Percentiles rank a stretch among this genome's conserved stretches.
phyloP scores from a whole-genome alignment of 108 stramenopile species.

The Pseudonitzschia delicatissima region DNA sequence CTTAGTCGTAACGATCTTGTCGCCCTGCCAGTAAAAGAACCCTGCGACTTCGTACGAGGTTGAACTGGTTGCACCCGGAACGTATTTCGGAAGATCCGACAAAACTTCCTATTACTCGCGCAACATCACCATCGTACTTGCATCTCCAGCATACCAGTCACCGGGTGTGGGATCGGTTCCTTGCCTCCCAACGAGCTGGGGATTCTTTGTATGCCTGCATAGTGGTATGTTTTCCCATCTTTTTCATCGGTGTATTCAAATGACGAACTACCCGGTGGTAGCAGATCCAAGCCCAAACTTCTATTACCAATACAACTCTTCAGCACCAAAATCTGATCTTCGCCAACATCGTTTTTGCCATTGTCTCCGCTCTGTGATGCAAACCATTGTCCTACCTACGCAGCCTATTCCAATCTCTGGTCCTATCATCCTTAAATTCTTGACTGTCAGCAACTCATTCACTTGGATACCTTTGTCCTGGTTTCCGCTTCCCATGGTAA shows the following conservation, averaged over 20 bases:
- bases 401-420: slow-evolving; percentile 48
- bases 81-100: slow-evolving; percentile 20
- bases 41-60: slow-evolving; percentile 31
- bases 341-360: not conserved
- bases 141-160: slow-evolving; percentile 31
- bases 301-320: slow-evolving; percentile 35
- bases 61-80: slow-evolving; percentile 17
- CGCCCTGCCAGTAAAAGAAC: slow-evolving; percentile 47
- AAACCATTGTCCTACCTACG: slow-evolving; percentile 26
- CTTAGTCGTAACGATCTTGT: slow-evolving; percentile 32
- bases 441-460: slow-evolving; percentile 30
- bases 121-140: slow-evolving; percentile 33
- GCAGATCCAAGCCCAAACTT: slow-evolving; percentile 37
- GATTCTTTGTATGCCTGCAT: slow-evolving; percentile 29
- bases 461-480: slow-evolving; percentile 16
- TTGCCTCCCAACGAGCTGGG: slow-evolving; percentile 27
- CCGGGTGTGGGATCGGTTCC: not conserved
- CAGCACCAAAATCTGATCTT: slow-evolving; percentile 31
- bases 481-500: slow-evolving; percentile 17
- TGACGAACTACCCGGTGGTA: slow-evolving; percentile 35
- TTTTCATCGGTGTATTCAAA: slow-evolving; percentile 17
- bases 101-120: slow-evolving; percentile 23
- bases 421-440: slow-evolving; percentile 24
- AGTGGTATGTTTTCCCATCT: not conserved
- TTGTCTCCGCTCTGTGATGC: slow-evolving; percentile 13